Conservation (phyloP, 495 filamentous ascomycete genomes). For the Penicillium waksmanii region DNA sequence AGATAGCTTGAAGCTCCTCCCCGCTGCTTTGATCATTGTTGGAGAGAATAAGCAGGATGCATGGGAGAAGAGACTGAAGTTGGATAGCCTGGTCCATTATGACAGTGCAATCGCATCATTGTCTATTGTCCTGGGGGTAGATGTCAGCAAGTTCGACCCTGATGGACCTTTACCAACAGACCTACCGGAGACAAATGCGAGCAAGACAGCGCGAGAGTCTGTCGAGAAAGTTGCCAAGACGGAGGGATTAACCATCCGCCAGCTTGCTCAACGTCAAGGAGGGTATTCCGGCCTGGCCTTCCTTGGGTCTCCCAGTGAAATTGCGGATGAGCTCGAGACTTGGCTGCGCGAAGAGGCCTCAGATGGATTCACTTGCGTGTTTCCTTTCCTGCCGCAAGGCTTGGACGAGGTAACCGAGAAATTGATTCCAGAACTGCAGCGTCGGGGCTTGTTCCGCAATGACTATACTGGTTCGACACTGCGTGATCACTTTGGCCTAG, state of each 20-base stretch:
- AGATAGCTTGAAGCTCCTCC: slow-evolving; percentile 55
- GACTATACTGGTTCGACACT: slow-evolving; percentile 47
- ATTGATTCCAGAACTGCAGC: slow-evolving; percentile 55
- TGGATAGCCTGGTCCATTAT: slow-evolving; percentile 59
- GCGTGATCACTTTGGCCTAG: slow-evolving; percentile 56
- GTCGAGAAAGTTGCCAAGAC: slow-evolving; percentile 46
- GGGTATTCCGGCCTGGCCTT: slow-evolving; percentile 57
- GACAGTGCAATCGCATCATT: slow-evolving; percentile 60
- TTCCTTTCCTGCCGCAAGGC: slow-evolving; percentile 55
- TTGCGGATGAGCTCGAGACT: slow-evolving; percentile 53
- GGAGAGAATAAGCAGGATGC: slow-evolving; percentile 50
- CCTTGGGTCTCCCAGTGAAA: slow-evolving; percentile 50
- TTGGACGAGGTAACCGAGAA: slow-evolving; percentile 52
- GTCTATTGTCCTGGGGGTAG: slow-evolving; percentile 50
- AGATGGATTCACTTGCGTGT: slow-evolving; percentile 52
- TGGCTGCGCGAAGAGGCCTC: slow-evolving; percentile 52
- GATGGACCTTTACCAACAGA: slow-evolving; percentile 52
- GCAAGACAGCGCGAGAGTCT: slow-evolving; percentile 50
- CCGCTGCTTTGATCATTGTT: slow-evolving; percentile 54
- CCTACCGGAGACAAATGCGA: slow-evolving; percentile 56
- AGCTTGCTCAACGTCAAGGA: slow-evolving; percentile 54
- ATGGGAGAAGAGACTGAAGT: slow-evolving; percentile 47
- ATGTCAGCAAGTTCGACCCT: slow-evolving; percentile 52
- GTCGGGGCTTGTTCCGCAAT: slow-evolving; percentile 51
- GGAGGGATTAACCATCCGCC: slow-evolving; percentile 51